Conservation (phyloP, 1,284 basidiomycete species). For the Puccinia hordei region DNA sequence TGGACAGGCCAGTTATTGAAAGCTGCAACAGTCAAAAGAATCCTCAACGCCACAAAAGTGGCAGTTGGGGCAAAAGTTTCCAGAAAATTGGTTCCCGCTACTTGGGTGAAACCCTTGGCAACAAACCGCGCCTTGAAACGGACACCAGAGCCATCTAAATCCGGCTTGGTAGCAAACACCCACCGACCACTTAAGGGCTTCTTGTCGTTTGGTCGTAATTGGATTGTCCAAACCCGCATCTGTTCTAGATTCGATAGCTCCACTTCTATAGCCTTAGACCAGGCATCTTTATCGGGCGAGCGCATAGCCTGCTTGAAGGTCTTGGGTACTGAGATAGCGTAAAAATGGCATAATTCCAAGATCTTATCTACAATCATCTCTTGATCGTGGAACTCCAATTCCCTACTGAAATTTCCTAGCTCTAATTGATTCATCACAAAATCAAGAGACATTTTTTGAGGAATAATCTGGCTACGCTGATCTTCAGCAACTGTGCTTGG, state of each 20-base stretch:
- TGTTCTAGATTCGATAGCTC: background rate
- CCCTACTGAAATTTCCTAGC: background rate
- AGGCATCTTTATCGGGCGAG: background rate
- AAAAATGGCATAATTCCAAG: background rate
- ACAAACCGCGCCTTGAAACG: constrained; percentile 10
- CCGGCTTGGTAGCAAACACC: constrained; percentile 8
- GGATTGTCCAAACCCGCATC: background rate
- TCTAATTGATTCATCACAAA: background rate
- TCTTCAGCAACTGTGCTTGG: background rate
- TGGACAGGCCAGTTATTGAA: background rate
- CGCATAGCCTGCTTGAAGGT: background rate
- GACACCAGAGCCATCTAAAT: background rate
- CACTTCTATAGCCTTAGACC: background rate
- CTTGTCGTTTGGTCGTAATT: background rate
- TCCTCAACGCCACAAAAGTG: background rate
- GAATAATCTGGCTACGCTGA: background rate
- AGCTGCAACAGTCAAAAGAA: constrained; percentile 1
- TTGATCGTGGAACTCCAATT: background rate
- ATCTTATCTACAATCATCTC: background rate
- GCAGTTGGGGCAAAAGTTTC: too few relatives aligned
- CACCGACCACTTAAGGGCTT: background rate
- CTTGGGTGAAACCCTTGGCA: constrained; percentile 1
- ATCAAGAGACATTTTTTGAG: background rate
- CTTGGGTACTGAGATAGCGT: background rate
- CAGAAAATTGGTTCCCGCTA: background rate